Evolutionary conservation across 202 grass and related monocot genomes (phyloP).

Genomic region (Carex sylvatica): DNA sequence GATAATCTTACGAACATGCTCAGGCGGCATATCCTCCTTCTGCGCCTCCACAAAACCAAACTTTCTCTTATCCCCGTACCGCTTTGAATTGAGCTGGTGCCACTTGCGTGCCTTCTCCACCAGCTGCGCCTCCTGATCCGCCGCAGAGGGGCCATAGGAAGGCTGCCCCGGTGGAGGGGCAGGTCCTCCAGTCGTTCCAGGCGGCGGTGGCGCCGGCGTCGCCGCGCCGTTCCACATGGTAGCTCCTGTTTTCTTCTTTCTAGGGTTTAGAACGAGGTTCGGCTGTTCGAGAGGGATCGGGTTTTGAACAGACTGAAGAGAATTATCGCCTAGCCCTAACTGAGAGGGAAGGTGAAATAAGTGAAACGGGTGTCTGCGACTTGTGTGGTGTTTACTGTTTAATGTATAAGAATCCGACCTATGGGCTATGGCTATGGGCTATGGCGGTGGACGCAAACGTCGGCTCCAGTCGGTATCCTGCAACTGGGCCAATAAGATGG

Average conservation of each 20-base stretch:
- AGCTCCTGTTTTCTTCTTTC: neutral
- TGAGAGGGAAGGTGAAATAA: slow-evolving; percentile 5
- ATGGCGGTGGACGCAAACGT: slow-evolving; percentile 6
- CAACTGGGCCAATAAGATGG: neutral
- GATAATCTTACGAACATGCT: slow-evolving; percentile 98
- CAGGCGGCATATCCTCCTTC: slow-evolving; percentile 99
- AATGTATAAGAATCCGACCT: neutral
- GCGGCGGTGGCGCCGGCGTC: slow-evolving; percentile 49
- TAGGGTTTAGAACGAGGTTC: slow-evolving; percentile 22
- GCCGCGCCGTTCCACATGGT: slow-evolving; percentile 39
- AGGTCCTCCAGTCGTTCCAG: slow-evolving; percentile 43
- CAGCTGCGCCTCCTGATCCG: slow-evolving; percentile 83
- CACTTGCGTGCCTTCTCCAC: slow-evolving; percentile 99
- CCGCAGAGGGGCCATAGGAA: slow-evolving; percentile 47
- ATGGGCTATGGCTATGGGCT: no score
- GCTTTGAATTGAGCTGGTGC: slow-evolving; percentile 99
- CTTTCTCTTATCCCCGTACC: slow-evolving; percentile 99
- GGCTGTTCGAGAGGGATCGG: neutral
- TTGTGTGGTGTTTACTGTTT: neutral
- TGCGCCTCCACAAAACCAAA: slow-evolving; percentile 99
- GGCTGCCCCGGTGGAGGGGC: slow-evolving; percentile 53
- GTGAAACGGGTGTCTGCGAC: neutral
- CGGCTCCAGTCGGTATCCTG: neutral
- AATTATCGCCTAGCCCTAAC: neutral
- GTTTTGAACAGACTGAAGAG: neutral